Base-by-base conservation (phyloP, 345 rosid species). In the Ceriops decandra region DNA sequence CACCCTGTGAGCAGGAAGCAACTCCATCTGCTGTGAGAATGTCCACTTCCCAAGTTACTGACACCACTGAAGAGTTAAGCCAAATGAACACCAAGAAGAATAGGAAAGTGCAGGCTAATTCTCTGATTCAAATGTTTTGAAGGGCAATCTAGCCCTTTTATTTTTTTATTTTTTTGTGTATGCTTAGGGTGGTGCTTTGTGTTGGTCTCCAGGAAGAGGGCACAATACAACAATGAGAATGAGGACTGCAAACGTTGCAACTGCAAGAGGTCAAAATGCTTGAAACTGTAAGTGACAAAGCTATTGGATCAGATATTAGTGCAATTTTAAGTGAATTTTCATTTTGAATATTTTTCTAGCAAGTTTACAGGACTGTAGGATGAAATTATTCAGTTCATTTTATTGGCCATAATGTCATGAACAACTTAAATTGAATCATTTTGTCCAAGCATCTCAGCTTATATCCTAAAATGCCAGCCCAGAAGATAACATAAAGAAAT, bases 281-380 rank as follows among this genome's bases (percentile, higher is more conserved):
- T 82, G 77, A 80, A 85, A 78, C 82, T 86, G 86, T 83, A 82
- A 82, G 85, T 74, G 47, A 42, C 17, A 42, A 42, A 42, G 19
- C 17, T 42, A 13, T 13, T 2, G 49, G 19, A 42, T 42, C 19
- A 42, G 13, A 42, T 42, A 13, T 42, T 42, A 42, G 19, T 13
- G 2, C 49, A 11, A 42, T 13, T 42, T 42, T 42, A 10, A 54
- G 59, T 54, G 30, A 54, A 54, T 27, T 54, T 54, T 22, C 28
- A 54, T 54, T 24, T 54, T 22, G 59, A 21, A 27, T 10, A 21
- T 54, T 54, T 21, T 22, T 54, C 22, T 13, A 24, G 58, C 6
- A 28, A 13, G 27, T 28, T n/a, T 22, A 26, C 15, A 13, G 13
- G 27, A 30, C 28, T 54, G 30, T 54, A 21, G 59, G 28, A 54